Evolutionary conservation across 2,329 filamentous ascomycete genomes (phyloP).

Genomic region (Emmonsia crescens): DNA sequence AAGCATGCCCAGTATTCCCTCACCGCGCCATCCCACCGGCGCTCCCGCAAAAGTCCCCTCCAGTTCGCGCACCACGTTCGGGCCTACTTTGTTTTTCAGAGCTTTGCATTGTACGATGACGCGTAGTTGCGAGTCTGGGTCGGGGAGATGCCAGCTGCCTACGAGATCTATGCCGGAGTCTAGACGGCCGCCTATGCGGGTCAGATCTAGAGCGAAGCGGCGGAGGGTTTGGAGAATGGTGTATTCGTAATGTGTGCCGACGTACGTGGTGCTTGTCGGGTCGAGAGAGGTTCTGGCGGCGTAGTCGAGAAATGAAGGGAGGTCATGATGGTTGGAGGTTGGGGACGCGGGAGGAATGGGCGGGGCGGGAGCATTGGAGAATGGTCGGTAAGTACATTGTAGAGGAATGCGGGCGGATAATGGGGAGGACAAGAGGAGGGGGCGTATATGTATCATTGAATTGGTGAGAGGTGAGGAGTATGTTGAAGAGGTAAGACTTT

Average conservation of each 20-base stretch:
- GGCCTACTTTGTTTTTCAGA: conserved; percentile 30
- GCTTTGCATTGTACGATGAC: conserved; percentile 40
- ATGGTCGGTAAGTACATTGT: background rate
- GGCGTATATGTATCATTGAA: conserved; percentile 1
- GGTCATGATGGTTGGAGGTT: conserved; percentile 26
- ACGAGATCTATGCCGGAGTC: conserved; percentile 39
- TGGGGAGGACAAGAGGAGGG: background rate
- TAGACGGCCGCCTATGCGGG: conserved; percentile 35
- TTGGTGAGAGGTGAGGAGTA: background rate
- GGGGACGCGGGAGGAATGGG: conserved; percentile 24
- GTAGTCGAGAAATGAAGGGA: conserved; percentile 32
- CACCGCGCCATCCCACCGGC: conserved; percentile 59
- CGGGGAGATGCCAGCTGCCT: conserved; percentile 35
- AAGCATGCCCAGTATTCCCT: conserved; percentile 58
- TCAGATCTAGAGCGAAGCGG: conserved; percentile 29
- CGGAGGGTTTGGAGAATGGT: conserved; percentile 31
- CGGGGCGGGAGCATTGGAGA: conserved; percentile 18
- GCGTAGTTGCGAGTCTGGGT: conserved; percentile 24
- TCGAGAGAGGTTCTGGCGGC: conserved; percentile 29
- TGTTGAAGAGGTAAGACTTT: background rate
- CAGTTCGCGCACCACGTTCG: conserved; percentile 36
- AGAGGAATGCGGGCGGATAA: conserved; percentile 5
- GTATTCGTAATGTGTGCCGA: conserved; percentile 40
- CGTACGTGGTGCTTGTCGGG: conserved; percentile 29
- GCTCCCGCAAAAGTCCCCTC: conserved; percentile 63